Evolutionary conservation across 2,329 filamentous ascomycete species (phyloP).

Genomic region (Claviceps lovelessii): DNA sequence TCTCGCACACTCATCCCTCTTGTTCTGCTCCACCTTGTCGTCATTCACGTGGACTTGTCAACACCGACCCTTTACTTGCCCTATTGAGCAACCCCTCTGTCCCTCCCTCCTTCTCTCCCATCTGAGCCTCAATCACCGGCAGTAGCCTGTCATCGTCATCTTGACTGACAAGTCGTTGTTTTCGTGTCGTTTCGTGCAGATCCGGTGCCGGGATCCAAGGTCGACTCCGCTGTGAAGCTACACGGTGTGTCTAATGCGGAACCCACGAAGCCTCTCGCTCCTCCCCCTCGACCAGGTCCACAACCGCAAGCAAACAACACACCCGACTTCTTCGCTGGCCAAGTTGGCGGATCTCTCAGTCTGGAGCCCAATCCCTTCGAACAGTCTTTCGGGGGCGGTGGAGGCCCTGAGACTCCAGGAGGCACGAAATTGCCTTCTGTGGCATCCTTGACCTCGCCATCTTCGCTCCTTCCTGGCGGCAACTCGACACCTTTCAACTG

Average conservation of each 20-base stretch:
- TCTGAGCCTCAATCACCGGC: background rate
- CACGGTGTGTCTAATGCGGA: conserved; percentile 42
- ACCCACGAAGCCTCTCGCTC: conserved; percentile 50
- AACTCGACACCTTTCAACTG: conserved; percentile 65
- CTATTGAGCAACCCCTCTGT: background rate
- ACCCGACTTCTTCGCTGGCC: conserved; percentile 55
- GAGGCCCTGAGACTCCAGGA: conserved; percentile 64
- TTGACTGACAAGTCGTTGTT: conserved; percentile 11
- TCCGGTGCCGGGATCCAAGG: conserved; percentile 31
- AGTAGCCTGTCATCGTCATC: background rate
- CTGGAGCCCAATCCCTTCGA: conserved; percentile 95
- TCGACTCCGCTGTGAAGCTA: conserved; percentile 31
- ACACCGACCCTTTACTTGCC: background rate
- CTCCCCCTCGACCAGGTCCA: conserved; percentile 51
- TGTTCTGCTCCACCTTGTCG: conserved; percentile 1
- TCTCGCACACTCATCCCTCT: background rate
- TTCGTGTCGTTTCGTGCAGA: conserved; percentile 18
- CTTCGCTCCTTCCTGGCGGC: conserved; percentile 60
- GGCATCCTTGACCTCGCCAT: conserved; percentile 79
- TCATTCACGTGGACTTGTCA: background rate
- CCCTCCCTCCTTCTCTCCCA: background rate
- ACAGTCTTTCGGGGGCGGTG: conserved; percentile 64
- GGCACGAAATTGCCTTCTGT: conserved; percentile 76
- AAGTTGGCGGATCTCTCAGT: conserved; percentile 42
- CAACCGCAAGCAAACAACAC: conserved; percentile 34